Base-by-base conservation (phyloP, 1,139 yeast genomes). In the Candida frijolesensis region DNA sequence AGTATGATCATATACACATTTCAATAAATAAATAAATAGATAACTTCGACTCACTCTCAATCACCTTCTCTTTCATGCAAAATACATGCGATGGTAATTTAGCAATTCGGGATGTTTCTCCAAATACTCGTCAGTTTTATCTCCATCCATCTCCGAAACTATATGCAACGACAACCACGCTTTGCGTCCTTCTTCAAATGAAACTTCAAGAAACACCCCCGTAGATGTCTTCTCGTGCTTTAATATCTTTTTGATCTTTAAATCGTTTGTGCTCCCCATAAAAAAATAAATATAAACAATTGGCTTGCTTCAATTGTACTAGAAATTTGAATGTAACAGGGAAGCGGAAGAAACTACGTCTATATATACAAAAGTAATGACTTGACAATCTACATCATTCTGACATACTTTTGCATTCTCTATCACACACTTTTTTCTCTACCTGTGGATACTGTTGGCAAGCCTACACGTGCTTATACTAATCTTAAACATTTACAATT, bases 111-210 rank as follows among this genome's bases (percentile, higher is more conserved):
- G 44, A 30, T 42, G 32, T n/a, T 32, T 18, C 9, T 42, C 15
- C 16, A 42, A 25, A 12, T 42, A 42, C 19, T 4, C 29, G 4
- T 19, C 33, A 4, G 44, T 42, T 30, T 29, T 25, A 11, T 19
- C n/a, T 9, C 38, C 29, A 18, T 30, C 16, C 44, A 42, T 42
- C 19, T 18, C 29, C 9, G 29, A 30, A 11, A 32, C 44, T 14
- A 30, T 32, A 30, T 42, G 15, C 11, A 42, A 42, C 11, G 38
- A 32, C 33, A 42, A 32, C 44, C 44, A 42, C 11, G 37, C 44
- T 18, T 30, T 42, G 2, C 32, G 19, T 12, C 44, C 44, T 32
- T 32, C 29, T 3, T 10, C 29, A 30, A 32, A 42, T n/a, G 32
- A 30, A 15, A 42, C 44, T 11, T 32, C 22, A 18, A 42, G 44